Base-by-base conservation (phyloP, 192 early-diverging fungal genomes). In the Coemansia sp. region DNA sequence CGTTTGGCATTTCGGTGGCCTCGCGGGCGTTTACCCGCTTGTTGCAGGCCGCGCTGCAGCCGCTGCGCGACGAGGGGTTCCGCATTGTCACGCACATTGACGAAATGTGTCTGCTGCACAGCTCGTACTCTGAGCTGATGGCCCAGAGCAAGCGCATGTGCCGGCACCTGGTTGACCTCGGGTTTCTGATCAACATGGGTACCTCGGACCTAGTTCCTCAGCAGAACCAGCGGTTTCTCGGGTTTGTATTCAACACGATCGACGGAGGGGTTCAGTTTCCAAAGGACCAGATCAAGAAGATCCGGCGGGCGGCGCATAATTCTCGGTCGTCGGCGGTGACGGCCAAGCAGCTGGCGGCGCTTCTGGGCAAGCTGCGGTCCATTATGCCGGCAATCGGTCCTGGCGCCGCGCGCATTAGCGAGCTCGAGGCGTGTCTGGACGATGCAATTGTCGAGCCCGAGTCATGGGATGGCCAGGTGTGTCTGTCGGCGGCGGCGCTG, bases 181-280 rank as follows among this genome's bases (percentile, higher is more conserved):
- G 75, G 1, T 77, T 77, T 27, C 48, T 77, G 48, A 66, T 77
- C 34, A 70, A 70, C 31, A 52, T 55, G 50, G 20, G 45, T 5
- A 56, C 63, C 0, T 77, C 75, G 0, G 68, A 70, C 35, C 40
- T 77, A 39, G 68, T 70, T 48, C 75, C 75, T 0, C 67, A 70
- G 45, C 75, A 77, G 51, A 77, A 63, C 60, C 75, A 77, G 56
- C 32, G 67, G 21, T 77, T 77, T 49, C 53, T 77, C 8, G 75
- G 75, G 0, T 77, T 77, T 41, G 67, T 67, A 20, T 77, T 77
- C 42, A 77, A 77, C 25, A 77, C 75, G 1, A n/a, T 67, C 8
- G 60, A 67, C 9, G 44, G 56, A 30, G 25, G 41, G 8, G 41
- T 70, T 26, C 63, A 70, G 36, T 63, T 77, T 25, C 75, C 75